Evolutionary conservation across 768 basidiomycete species (phyloP).

Genomic region (Tricholoma flavovirens): DNA sequence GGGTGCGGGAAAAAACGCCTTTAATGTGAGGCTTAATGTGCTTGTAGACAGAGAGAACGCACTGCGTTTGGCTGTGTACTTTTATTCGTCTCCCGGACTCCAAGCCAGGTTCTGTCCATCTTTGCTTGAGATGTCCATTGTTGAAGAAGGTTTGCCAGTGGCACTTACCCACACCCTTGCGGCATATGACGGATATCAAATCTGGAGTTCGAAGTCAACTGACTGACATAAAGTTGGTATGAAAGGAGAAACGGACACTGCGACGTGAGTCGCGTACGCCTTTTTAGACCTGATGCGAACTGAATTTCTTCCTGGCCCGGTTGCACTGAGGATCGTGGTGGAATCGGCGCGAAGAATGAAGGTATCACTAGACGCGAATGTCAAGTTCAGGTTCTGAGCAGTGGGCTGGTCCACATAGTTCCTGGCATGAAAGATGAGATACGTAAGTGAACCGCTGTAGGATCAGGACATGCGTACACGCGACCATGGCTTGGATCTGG

Average conservation of each 20-base stretch:
- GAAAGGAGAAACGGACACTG: conserved; percentile 33
- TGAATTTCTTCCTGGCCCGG: conserved; percentile 47
- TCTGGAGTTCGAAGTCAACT: conserved; percentile 11
- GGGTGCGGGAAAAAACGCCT: background rate
- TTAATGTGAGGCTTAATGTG: background rate
- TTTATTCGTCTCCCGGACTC: conserved; percentile 38
- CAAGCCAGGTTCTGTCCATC: conserved; percentile 30
- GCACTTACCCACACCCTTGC: conserved; percentile 41
- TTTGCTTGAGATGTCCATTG: background rate
- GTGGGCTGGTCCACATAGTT: conserved; percentile 34
- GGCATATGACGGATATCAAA: conserved; percentile 48
- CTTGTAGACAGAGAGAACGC: background rate
- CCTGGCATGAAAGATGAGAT: conserved; percentile 15
- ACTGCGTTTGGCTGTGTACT: conserved; percentile 33
- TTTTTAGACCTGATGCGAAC: conserved; percentile 49
- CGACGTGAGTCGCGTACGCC: conserved; percentile 45
- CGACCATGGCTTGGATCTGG: conserved; percentile 56
- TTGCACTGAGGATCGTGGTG: conserved; percentile 37
- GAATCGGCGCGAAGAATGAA: conserved; percentile 51
- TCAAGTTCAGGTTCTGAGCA: conserved; percentile 44
- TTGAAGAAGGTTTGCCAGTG: background rate
- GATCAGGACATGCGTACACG: conserved; percentile 37
- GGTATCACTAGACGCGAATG: conserved; percentile 40
- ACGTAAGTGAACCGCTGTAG: no score
- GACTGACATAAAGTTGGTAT: background rate